phyloP scores from a whole-genome alignment of 1,284 basidiomycete genomes.

The Vanrija humicola region DNA sequence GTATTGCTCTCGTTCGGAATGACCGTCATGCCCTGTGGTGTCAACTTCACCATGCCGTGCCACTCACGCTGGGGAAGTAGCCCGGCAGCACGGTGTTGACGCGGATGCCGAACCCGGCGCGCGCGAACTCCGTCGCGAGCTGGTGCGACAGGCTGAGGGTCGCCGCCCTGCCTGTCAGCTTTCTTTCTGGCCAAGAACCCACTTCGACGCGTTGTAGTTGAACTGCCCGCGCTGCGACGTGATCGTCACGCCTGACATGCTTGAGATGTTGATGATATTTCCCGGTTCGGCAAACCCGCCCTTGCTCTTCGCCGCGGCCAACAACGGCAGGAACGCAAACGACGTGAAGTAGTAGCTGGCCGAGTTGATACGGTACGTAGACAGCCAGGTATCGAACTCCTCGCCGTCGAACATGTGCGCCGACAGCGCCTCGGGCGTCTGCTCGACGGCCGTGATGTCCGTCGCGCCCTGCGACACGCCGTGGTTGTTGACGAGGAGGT shows the following conservation, averaged over 20 bases:
- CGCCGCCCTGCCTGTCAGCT: constrained; percentile 24
- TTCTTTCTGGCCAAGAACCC: neutral
- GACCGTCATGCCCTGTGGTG: constrained; percentile 41
- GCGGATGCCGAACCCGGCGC: constrained; percentile 24
- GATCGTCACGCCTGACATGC: constrained; percentile 15
- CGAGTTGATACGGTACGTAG: constrained; percentile 44
- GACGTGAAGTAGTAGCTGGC: constrained; percentile 47
- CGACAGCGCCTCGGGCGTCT: constrained; percentile 38
- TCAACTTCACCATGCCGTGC: neutral
- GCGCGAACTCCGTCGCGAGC: constrained; percentile 29
- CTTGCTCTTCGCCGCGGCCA: constrained; percentile 37
- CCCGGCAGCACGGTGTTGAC: constrained; percentile 29
- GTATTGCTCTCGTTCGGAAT: constrained; percentile 16
- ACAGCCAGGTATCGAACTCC: constrained; percentile 34
- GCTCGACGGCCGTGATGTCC: constrained; percentile 31
- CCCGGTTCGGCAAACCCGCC: constrained; percentile 37
- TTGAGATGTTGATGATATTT: constrained; percentile 45
- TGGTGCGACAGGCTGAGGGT: constrained; percentile 25
- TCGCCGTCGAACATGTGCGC: constrained; percentile 42
- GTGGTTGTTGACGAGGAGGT: constrained; percentile 38
- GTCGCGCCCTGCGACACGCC: constrained; percentile 34
- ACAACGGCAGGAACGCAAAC: constrained; percentile 47
- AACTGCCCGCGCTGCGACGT: constrained; percentile 13
- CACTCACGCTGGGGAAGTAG: constrained; percentile 25
- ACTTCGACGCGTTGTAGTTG: constrained; percentile 8